These are phyloP conservation scores for Capronia americana DNA, from an alignment of 2,329 filamentous ascomycete species.

Conservation along the genomic window DNA sequence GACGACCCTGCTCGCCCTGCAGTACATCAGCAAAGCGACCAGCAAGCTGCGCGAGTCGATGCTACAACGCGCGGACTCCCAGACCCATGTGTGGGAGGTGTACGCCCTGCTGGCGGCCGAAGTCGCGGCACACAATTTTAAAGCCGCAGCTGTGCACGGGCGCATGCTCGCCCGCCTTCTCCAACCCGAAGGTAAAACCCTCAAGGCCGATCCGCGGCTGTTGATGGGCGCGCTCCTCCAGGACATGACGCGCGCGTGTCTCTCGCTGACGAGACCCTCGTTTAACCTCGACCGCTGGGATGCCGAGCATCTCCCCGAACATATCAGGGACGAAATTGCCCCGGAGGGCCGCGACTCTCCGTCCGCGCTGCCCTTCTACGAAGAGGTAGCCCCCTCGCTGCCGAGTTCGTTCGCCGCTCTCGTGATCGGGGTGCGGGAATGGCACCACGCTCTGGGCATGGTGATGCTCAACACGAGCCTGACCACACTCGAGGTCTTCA, in stretches of 20 bases:
- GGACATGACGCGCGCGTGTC: constrained; percentile 18
- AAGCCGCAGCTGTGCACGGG: constrained; percentile 21
- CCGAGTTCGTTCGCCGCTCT: not conserved
- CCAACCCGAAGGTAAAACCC: constrained; percentile 10
- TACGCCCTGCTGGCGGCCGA: constrained; percentile 28
- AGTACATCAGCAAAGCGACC: constrained; percentile 18
- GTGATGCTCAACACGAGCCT: constrained; percentile 4
- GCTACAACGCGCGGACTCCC: not conserved
- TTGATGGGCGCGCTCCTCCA: constrained; percentile 16
- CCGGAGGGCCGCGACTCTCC: not conserved
- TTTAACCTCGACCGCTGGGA: constrained; percentile 24
- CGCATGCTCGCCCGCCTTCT: constrained; percentile 19
- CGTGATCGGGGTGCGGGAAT: constrained; percentile 8
- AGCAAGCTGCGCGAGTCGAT: constrained; percentile 16
- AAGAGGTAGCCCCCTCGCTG: not conserved
- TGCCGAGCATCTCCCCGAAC: constrained; percentile 9
- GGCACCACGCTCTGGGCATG: constrained; percentile 10
- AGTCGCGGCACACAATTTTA: constrained; percentile 20
- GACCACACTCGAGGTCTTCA: not conserved
- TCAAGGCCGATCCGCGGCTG: constrained; percentile 8
- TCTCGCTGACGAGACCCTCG: constrained; percentile 16
- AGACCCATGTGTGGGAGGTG: constrained; percentile 10
- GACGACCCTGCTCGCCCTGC: constrained; percentile 6
- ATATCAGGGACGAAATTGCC: not conserved
- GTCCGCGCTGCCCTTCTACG: constrained; percentile 4